These are phyloP conservation scores for Coemansia sp. DNA, from an alignment of 192 early-diverging fungal genomes.

Conservation along the genomic window DNA sequence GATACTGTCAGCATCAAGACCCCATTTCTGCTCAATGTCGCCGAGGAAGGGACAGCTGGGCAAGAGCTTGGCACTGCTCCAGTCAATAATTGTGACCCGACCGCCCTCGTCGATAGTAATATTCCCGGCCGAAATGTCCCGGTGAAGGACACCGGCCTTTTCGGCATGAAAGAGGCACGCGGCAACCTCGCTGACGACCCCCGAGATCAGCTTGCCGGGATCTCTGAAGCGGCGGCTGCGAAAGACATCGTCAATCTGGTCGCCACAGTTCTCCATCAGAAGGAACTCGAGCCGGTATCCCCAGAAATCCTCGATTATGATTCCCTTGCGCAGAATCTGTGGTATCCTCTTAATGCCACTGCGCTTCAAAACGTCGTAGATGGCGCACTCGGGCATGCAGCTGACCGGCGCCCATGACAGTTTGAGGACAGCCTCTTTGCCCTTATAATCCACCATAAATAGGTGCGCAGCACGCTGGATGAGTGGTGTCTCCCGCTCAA, in stretches of 20 bases:
- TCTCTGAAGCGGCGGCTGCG: too few relatives aligned
- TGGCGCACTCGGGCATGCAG: constrained; percentile 7
- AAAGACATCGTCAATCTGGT: not conserved
- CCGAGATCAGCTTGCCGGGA: not conserved
- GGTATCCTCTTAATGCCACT: not conserved
- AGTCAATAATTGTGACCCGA: constrained; percentile 1
- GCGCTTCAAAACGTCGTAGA: not conserved
- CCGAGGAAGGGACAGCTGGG: not conserved
- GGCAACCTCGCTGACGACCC: not conserved
- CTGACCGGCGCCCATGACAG: not conserved
- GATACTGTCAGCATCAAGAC: not conserved
- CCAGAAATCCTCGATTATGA: not conserved
- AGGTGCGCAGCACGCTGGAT: not conserved
- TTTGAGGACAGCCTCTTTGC: not conserved
- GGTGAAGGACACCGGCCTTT: constrained; percentile 7
- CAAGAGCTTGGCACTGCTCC: constrained; percentile 5
- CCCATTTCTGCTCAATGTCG: not conserved
- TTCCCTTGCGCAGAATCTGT: not conserved
- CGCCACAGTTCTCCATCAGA: constrained; percentile 7
- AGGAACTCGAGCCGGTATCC: constrained; percentile 11
- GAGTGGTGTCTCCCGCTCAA: not conserved
- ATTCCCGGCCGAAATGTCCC: constrained; percentile 19
- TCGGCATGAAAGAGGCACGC: constrained; percentile 3
- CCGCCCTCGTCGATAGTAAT: constrained; percentile 3
- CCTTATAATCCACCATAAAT: not conserved